Conservation (phyloP, 129 eudicot genomes). For the Daucus carota region DNA sequence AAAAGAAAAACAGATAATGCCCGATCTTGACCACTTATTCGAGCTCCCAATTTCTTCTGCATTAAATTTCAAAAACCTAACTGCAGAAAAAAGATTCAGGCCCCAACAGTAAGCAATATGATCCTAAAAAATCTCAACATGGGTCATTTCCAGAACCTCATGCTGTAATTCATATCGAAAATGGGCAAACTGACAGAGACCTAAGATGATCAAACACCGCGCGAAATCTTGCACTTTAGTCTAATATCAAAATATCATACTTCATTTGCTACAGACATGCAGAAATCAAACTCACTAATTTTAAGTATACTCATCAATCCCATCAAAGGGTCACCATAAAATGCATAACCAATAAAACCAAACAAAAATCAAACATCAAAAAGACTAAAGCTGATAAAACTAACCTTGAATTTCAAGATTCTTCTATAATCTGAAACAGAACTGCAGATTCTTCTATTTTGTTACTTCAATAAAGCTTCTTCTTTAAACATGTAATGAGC, state of each 20-base stretch:
- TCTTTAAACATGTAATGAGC: neutral
- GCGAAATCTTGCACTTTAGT: neutral
- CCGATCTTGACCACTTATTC: constrained; percentile 1
- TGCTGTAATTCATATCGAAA: neutral
- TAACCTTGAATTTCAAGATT: neutral
- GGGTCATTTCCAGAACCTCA: neutral
- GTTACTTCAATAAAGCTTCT: neutral
- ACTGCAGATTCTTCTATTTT: neutral
- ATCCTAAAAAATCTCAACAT: neutral
- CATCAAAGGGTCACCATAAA: neutral
- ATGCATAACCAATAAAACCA: neutral
- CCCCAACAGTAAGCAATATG: neutral
- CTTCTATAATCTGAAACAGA: neutral
- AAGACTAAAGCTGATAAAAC: neutral
- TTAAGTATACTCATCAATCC: neutral
- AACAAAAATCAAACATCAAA: neutral
- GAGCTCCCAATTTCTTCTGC: neutral
- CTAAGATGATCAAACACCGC: neutral
- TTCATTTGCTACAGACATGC: constrained; percentile 9
- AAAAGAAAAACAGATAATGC: neutral
- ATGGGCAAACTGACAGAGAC: neutral
- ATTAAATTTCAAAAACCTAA: neutral
- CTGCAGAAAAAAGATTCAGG: neutral
- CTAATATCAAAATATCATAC: neutral
- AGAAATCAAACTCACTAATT: neutral